Base-by-base conservation (phyloP, 164 flowering plant species). In the Amborella trichopoda region DNA sequence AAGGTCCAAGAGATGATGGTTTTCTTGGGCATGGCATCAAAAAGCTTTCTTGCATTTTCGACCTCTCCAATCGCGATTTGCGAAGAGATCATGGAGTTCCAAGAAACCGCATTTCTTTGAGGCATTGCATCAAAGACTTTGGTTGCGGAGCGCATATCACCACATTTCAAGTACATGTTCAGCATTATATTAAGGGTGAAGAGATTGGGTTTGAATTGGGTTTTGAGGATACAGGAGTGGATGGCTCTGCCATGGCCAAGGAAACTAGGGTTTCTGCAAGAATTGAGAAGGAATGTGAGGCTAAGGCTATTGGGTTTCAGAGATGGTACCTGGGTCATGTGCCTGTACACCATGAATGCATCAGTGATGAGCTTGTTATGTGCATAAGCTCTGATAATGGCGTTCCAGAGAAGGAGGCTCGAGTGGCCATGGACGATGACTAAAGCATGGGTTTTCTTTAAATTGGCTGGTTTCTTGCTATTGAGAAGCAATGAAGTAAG, bases 11-110 rank as follows among this genome's bases (percentile, higher is more conserved):
- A 68, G 47, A 68, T 60, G 26, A 70, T 68, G 18, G 55, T 58
- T 43, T 61, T 75, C 48, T 40, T 54, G 5, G 73, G 73, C 78
- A 78, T 70, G 49, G 34, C 20, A 42, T 70, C 44, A 21, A 72
- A 75, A 34, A 71, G 25, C 27, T 16, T 42, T 51, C 40, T 30
- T n/a, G 80, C 83, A 26, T 50, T 45, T 26, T 24, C 37, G 46
- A 71, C 19, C 53, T 74, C 68, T 22, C 66, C 59, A 23, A 26
- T 24, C 54, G 48, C 61, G 20, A 66, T 48, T 46, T 62, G 66
- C 2, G 78, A 77, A 0, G 80, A 23, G 24, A 77, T 70, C 71
- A 75, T 64, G 3, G 78, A 69, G 46, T 68, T 77, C 75, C 83
- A 77, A 0, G 79, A 59, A 13, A 74, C 60, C 25, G 61, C 68